Evolutionary conservation across 2,329 filamentous ascomycete species (phyloP).

Genomic region (Colletotrichum plurivorum): DNA sequence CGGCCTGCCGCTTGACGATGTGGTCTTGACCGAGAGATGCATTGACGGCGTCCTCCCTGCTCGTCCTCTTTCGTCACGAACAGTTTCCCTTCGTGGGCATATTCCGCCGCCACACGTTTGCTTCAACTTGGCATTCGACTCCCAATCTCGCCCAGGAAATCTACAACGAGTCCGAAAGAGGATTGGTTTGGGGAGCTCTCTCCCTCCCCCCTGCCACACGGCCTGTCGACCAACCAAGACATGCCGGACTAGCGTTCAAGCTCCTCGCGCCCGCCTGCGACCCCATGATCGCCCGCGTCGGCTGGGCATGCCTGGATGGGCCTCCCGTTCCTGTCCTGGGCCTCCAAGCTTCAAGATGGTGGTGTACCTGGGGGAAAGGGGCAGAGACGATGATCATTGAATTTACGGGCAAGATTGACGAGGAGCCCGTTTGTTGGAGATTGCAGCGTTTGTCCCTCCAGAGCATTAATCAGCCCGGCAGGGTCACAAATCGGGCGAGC

Average conservation of each 20-base stretch:
- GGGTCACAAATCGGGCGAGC: constrained; percentile 1
- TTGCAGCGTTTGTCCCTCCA: constrained; percentile 5
- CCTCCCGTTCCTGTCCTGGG: constrained; percentile 18
- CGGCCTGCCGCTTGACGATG: constrained; percentile 17
- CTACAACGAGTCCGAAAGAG: constrained; percentile 10
- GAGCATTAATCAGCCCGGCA: not conserved
- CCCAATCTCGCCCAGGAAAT: not conserved
- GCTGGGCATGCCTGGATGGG: constrained; percentile 39
- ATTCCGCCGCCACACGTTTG: not conserved
- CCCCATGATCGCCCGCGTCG: constrained; percentile 38
- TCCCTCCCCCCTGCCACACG: constrained; percentile 14
- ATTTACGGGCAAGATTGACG: constrained; percentile 13
- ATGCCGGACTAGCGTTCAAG: constrained; percentile 29
- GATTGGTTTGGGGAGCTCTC: constrained; percentile 5
- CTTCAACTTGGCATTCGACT: not conserved
- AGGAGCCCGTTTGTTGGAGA: constrained; percentile 6
- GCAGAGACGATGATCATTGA: constrained; percentile 12
- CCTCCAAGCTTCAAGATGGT: not conserved
- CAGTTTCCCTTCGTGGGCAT: not conserved
- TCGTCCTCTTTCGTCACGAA: constrained; percentile 4
- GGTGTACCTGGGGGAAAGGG: constrained; percentile 16
- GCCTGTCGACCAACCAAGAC: constrained; percentile 11
- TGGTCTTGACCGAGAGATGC: constrained; percentile 31
- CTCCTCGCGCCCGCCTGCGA: constrained; percentile 31
- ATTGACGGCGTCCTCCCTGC: constrained; percentile 13